phyloP scores from a whole-genome alignment of 169 alveolate genomes.

The Plasmodium gallinaceum region DNA sequence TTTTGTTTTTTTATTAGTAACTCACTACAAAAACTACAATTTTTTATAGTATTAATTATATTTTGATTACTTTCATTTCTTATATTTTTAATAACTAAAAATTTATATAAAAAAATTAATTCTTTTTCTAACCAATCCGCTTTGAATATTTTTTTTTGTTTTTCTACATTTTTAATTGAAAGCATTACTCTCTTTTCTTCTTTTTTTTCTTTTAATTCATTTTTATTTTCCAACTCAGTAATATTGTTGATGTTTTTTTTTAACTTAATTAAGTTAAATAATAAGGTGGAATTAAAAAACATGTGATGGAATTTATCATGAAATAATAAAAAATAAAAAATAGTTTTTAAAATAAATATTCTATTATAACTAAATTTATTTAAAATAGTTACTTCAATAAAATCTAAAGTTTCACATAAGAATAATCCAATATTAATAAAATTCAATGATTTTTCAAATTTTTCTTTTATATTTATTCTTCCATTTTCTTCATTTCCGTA shows the following conservation, averaged over 20 bases:
- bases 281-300: conserved; percentile 11
- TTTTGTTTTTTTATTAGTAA: conserved; percentile 25
- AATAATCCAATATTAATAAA: conserved; percentile 31
- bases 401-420: conserved; percentile 38
- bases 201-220: conserved; percentile 18
- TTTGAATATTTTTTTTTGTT: neutral
- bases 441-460: conserved; percentile 4
- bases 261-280: conserved; percentile 51
- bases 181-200: neutral
- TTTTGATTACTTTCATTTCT: neutral
- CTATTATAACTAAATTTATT: conserved; percentile 34
- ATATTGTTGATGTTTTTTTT: conserved; percentile 33
- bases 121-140: conserved; percentile 17
- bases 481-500: neutral
- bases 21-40: conserved; percentile 38
- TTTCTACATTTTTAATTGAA: conserved; percentile 2
- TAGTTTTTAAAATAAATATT: conserved; percentile 35
- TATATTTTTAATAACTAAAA: conserved; percentile 1
- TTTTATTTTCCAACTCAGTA: conserved; percentile 19
- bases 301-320: conserved; percentile 37
- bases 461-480: neutral
- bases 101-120: conserved; percentile 29
- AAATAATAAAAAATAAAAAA: conserved; percentile 47
- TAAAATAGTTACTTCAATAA: conserved; percentile 38
- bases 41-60: neutral